Conservation (phyloP, 2,329 filamentous ascomycete species). For the Pseudopithomyces chartarum region DNA sequence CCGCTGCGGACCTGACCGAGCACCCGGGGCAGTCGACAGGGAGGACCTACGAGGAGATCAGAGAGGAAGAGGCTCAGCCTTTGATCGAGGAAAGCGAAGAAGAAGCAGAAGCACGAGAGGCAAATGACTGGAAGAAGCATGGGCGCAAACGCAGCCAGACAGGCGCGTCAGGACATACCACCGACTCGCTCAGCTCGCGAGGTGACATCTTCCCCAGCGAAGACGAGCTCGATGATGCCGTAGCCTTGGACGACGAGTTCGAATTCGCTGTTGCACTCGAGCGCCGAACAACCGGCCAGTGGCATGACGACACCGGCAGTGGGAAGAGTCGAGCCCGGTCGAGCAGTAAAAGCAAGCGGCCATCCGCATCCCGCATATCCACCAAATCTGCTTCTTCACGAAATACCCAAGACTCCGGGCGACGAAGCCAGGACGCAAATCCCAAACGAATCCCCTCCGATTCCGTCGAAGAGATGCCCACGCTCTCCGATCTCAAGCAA, state of each 20-base stretch:
- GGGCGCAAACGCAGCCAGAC: slow-evolving; percentile 75
- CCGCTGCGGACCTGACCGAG: slow-evolving; percentile 87
- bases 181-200: slow-evolving; percentile 82
- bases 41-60: slow-evolving; percentile 59
- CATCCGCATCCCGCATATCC: slow-evolving; percentile 54
- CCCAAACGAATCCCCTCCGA: slow-evolving; percentile 32
- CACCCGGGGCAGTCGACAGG: slow-evolving; percentile 66
- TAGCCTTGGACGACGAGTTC: slow-evolving; percentile 92
- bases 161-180: slow-evolving; percentile 77
- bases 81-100: slow-evolving; percentile 69
- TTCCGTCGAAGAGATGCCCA: slow-evolving; percentile 46
- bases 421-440: slow-evolving; percentile 21
- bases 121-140: slow-evolving; percentile 41
- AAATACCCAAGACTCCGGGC: slow-evolving; percentile 43
- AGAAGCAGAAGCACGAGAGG: slow-evolving; percentile 22
- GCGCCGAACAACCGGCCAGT: slow-evolving; percentile 64
- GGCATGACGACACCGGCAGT: slow-evolving; percentile 72
- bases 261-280: slow-evolving; percentile 87
- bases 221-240: slow-evolving; percentile 82
- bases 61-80: slow-evolving; percentile 68
- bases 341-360: slow-evolving; percentile 44
- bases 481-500: slow-evolving; percentile 59
- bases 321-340: slow-evolving; percentile 61
- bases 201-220: slow-evolving; percentile 92
- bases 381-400: slow-evolving; percentile 53